Base-by-base conservation (phyloP, 2,329 filamentous ascomycete genomes). In the Plenodomus tracheiphilus region DNA sequence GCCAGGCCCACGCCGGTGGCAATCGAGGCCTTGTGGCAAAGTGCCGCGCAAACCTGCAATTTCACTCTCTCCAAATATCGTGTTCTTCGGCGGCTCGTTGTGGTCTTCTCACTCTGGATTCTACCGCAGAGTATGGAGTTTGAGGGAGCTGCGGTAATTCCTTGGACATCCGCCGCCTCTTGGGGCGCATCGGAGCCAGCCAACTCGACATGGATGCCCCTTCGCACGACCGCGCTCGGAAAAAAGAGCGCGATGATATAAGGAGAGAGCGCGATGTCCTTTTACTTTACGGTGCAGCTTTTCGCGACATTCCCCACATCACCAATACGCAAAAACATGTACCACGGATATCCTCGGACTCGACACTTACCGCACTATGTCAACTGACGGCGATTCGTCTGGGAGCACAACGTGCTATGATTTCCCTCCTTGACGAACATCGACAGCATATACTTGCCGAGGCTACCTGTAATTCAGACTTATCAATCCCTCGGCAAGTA, bases 361-460 rank as follows among this genome's bases (percentile, higher is more conserved):
- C 66, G 22, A 62, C 66, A 15, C 58, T 73, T 10, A 66, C 59
- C 4, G 68, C 69, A 20, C 62, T 73, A 40, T 68, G 63, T 18
- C 72, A 75, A 51, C 59, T 73, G 25, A 68, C 67, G 2, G 57
- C 68, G 2, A 54, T 73, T 22, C 64, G 69, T 15, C 59, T 74
- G 35, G 52, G 60, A n/a, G 65, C 56, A 15, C 49, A 61, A 20
- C 62, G 72, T 16, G 61, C 69, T 22, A 62, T 72, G 56, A 56
- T 74, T 2, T 74, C 71, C 3, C 54, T 75, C 9, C 56, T 74
- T 37, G 71, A 74, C 46, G 58, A 56, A 2, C 45, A 59, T 8
- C 53, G 58, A 17, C 69, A 74, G 44, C 68, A 73, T 41, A 63
- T 74, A 25, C 59, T 75, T 6, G 70, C 70, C 19, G 73, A 75